Evolutionary conservation across 176 grass and related monocot species (phyloP).

Genomic region (Hyparrhenia diplandra): DNA sequence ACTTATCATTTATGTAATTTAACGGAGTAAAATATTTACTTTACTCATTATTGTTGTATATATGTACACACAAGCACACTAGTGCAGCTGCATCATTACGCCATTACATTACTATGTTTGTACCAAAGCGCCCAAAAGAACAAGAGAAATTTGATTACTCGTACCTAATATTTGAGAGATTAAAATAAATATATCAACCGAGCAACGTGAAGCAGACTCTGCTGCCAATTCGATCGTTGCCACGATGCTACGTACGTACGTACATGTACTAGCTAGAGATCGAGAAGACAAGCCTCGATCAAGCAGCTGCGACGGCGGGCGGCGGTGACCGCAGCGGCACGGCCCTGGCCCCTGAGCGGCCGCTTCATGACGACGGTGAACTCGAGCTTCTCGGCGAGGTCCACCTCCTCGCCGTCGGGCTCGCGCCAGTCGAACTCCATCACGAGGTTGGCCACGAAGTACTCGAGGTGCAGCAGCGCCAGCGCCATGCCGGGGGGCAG

Average conservation of each 20-base stretch:
- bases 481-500: conserved; percentile 52
- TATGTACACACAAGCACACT: background rate
- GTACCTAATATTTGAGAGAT: background rate
- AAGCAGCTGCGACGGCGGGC: background rate
- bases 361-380: conserved; percentile 59
- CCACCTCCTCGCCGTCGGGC: conserved; percentile 40
- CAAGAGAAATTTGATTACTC: background rate
- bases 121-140: conserved; percentile 5
- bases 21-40: background rate
- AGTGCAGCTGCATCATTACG: background rate
- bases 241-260: background rate
- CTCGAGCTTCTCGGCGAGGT: conserved; percentile 56
- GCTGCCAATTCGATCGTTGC: background rate
- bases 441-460: conserved; percentile 58
- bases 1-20: too few relatives aligned
- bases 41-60: background rate
- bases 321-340: conserved; percentile 22
- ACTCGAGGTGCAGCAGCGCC: conserved; percentile 63
- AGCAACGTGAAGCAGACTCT: background rate
- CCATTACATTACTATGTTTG: background rate
- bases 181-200: background rate
- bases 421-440: conserved; percentile 55
- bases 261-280: background rate
- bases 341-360: conserved; percentile 41
- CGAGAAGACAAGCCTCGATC: background rate